Base-by-base conservation (phyloP, 345 rosid genomes). In the Bruguiera gymnorhiza region DNA sequence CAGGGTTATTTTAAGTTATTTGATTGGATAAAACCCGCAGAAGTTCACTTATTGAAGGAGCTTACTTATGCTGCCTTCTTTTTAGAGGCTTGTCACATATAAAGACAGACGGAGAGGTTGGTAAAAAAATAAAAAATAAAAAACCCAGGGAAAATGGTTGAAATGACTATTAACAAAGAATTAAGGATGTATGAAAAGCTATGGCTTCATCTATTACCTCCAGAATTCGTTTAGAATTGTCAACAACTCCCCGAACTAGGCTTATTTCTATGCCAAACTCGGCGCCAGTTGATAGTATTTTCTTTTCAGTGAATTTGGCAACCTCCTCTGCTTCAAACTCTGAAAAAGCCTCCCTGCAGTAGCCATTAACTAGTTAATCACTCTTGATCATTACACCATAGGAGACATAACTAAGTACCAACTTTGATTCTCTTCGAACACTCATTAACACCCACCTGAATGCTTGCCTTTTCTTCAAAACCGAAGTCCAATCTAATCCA, bases 401-500 rank as follows among this genome's bases (percentile, higher is more conserved):
- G 8, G 16, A 6, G 6, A 54, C n/a, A 26, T 34, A 23, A 46
- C 1, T 46, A 16, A 30, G 3, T 19, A 34, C 36, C 5, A 31
- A 20, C 32, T 32, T 10, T 13, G 6, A 1, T 24, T 5, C 23
- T 48, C 16, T 9, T 43, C 11, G 24, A 6, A 10, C 23, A 11
- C 43, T 34, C 10, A 34, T 34, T 7, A 8, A 20, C 55, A 60
- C 61, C 59, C 29, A 86, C 95, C 91, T 85, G 70, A 86, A 80
- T 56, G 29, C 70, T 62, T 78, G 80, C 48, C 96, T 77, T 77
- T 70, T 90, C 82, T 86, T 90, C 78, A 90, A 68, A 68, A 90
- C 80, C 34, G 90, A 83, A 76, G 86, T 85, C 97, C 97, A 88
- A 59, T 90, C 87, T 5, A 90, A 88, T 62, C 93, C 93, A 29